Evolutionary conservation across 179 eudicot genomes (phyloP).

Genomic region (Gypsophila paniculata): DNA sequence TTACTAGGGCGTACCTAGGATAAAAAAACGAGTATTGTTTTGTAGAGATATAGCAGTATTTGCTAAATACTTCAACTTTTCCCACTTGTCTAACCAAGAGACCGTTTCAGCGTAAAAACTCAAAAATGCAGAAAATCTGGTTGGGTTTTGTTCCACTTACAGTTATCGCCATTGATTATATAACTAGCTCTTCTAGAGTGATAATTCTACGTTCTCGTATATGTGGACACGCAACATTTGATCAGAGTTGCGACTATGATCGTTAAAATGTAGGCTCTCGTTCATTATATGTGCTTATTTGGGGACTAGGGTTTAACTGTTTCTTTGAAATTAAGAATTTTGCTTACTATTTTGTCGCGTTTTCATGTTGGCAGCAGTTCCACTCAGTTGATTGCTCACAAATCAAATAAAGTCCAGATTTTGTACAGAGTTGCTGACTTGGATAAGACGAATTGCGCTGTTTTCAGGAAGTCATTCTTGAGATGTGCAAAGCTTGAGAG

Average conservation of each 20-base stretch:
- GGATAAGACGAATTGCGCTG: slow-evolving; percentile 33
- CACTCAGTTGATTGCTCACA: slow-evolving; percentile 46
- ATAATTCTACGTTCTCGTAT: not conserved
- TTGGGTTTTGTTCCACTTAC: not conserved
- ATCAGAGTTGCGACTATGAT: not conserved
- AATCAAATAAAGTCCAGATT: slow-evolving; percentile 33
- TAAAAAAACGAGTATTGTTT: not conserved
- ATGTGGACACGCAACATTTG: not conserved
- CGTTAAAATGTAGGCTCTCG: not conserved
- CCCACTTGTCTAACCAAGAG: not conserved
- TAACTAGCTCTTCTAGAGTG: not conserved
- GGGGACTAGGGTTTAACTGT: not conserved
- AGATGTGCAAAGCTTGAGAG: slow-evolving; percentile 41
- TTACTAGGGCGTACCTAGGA: not conserved
- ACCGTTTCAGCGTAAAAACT: not conserved
- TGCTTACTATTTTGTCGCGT: not conserved
- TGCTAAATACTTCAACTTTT: not conserved
- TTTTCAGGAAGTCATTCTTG: slow-evolving; percentile 41
- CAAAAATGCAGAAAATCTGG: not conserved
- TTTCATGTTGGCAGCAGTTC: slow-evolving; percentile 52
- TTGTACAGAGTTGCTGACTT: slow-evolving; percentile 38
- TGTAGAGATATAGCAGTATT: not conserved
- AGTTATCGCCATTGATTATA: not conserved
- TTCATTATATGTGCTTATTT: not conserved
- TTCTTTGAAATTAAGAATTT: not conserved